phyloP scores from a whole-genome alignment of 768 basidiomycete species.

The Pleurotus cornucopiae region DNA sequence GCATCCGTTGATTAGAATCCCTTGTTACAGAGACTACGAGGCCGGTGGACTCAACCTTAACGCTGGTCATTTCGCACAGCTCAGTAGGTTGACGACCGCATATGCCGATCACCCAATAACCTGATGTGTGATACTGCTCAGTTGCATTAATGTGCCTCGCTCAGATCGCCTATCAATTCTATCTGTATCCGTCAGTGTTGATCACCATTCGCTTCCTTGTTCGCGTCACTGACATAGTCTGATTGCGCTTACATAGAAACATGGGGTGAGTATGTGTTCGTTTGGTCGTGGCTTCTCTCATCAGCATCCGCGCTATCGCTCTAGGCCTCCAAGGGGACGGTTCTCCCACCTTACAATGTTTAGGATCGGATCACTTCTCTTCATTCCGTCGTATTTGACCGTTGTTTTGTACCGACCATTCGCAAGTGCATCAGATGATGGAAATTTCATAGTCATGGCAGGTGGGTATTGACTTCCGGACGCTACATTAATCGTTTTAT shows the following conservation, averaged over 20 bases:
- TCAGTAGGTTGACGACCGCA: slow-evolving; percentile 51
- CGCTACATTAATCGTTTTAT: not conserved
- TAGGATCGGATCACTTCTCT: slow-evolving; percentile 79
- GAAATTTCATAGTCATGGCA: slow-evolving; percentile 77
- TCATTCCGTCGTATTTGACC: slow-evolving; percentile 86
- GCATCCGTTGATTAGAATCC: slow-evolving; percentile 4
- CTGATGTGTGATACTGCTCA: slow-evolving; percentile 24
- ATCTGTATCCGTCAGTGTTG: slow-evolving; percentile 78
- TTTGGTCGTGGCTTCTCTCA: not conserved
- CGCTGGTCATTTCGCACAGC: slow-evolving; percentile 88
- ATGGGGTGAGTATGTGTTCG: slow-evolving; percentile 44
- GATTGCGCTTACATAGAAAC: slow-evolving; percentile 38
- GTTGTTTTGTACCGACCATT: slow-evolving; percentile 73
- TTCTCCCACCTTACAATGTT: slow-evolving; percentile 89
- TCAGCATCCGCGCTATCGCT: not conserved
- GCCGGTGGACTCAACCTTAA: slow-evolving; percentile 89
- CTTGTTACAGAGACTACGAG: slow-evolving; percentile 58
- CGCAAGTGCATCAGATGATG: slow-evolving; percentile 64
- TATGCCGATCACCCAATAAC: slow-evolving; percentile 3
- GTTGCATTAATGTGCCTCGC: slow-evolving; percentile 93
- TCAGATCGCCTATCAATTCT: slow-evolving; percentile 89
- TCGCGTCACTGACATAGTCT: not conserved
- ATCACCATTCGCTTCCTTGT: not conserved
- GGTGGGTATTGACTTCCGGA: slow-evolving; percentile 39
- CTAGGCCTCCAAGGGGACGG: slow-evolving; percentile 73